Evolutionary conservation across 1,284 basidiomycete species (phyloP), one percentile per base, ranked within the genome.

Genomic region (Moesziomyces antarcticus): DNA sequence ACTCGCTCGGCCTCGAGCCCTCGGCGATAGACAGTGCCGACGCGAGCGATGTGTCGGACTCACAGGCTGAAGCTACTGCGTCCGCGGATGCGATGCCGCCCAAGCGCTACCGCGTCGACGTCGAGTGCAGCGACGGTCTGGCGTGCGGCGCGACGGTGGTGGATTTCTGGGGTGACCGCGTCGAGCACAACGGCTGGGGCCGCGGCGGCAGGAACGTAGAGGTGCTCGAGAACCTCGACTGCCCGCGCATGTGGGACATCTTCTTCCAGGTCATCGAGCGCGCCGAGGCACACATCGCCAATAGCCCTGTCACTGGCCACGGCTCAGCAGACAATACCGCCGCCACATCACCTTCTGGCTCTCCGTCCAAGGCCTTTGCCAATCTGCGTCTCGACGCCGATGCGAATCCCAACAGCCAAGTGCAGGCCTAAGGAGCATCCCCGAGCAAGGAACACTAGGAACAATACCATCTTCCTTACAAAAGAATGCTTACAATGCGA

Each of bases 131-230:
- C 42, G 56, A 71, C 8, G 72, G 73, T 21, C 66, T 73, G 1
- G 70, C 73, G 3, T 62, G 65, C 25, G 79, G 78, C 35, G 75
- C 78, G 10, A 81, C 78, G 1, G 74, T 81, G 7, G 78, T 81
- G 27, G 79, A 80, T 60, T 80, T 80, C 40, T 76, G 66, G 69
- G 61, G 62, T 20, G 67, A 72, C 45, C 53, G 62, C 18, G 63
- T 66, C 5, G 60, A 73, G 37, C 61, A 75, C 22, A 57, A 76
- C 5, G 71, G 71, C 14, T 81, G 79, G 79, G 62, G 69, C 4
- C 59, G 56, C 18, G 78, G 78, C 9, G 79, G 78, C 5, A 50
- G 56, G 18, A 80, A 81, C 24, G 78, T 77, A 5, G 59, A 73
- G 24, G 79, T 81, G 50, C 68, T 80, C 7, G 78, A 80, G 45